Percentiles rank a stretch among this genome's conserved stretches.
These are phyloP conservation scores for Anthracocystis walkeri DNA, from an alignment of 1,284 basidiomycete genomes.

Conservation along the genomic window DNA sequence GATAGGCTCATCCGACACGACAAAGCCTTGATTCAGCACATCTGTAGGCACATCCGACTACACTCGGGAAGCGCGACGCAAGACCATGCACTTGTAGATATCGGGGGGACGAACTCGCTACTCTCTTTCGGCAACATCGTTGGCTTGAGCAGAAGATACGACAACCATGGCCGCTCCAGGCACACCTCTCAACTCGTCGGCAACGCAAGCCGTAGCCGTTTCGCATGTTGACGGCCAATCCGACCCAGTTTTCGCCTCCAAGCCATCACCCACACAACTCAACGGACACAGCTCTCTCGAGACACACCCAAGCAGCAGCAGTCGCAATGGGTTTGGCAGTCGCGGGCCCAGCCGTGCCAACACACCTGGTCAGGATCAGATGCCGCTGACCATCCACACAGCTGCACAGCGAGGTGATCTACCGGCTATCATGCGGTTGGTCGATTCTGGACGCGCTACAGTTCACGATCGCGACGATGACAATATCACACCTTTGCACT, in stretches of 20 bases:
- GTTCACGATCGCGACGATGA: slow-evolving; percentile 87
- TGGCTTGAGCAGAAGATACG: too few relatives aligned
- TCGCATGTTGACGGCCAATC: slow-evolving; percentile 17
- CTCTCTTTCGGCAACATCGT: not conserved
- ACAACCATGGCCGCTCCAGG: slow-evolving; percentile 48
- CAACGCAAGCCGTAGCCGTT: slow-evolving; percentile 22
- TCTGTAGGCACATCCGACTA: slow-evolving; percentile 11
- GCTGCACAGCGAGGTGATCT: slow-evolving; percentile 90
- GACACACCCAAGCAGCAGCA: slow-evolving; percentile 10
- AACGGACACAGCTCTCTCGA: slow-evolving; percentile 16
- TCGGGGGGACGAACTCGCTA: not conserved
- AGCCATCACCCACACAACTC: slow-evolving; percentile 10
- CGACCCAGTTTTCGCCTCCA: slow-evolving; percentile 27
- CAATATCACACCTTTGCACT: slow-evolving; percentile 94
- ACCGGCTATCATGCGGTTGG: slow-evolving; percentile 76
- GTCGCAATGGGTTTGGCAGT: slow-evolving; percentile 14
- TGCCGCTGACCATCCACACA: slow-evolving; percentile 77
- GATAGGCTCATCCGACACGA: too few relatives aligned
- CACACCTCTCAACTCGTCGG: slow-evolving; percentile 21
- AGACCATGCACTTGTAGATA: slow-evolving; percentile 8
- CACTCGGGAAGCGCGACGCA: not conserved
- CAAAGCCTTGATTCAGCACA: too few relatives aligned
- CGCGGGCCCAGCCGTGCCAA: slow-evolving; percentile 29
- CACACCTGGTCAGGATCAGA: slow-evolving; percentile 40
- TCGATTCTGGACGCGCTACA: slow-evolving; percentile 79